phyloP scores from a whole-genome alignment of 2,329 filamentous ascomycete genomes.

The Epicoccum nigrum region DNA sequence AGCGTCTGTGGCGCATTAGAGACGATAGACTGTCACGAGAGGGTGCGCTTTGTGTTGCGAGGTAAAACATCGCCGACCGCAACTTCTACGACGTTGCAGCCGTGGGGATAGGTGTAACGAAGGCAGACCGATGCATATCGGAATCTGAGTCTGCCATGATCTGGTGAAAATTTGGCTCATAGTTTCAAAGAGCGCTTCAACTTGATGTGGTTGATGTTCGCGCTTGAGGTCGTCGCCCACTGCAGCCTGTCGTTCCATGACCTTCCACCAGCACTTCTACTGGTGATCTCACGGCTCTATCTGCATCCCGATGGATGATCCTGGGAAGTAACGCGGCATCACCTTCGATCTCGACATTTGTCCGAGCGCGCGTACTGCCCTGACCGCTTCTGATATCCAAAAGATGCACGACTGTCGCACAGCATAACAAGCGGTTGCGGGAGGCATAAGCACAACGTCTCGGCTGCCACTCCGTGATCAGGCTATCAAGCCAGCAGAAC shows the following conservation, averaged over 20 bases:
- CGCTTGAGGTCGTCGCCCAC: slow-evolving; percentile 12
- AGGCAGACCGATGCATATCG: background rate
- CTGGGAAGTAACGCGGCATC: slow-evolving; percentile 2
- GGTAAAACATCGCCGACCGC: slow-evolving; percentile 11
- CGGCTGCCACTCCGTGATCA: background rate
- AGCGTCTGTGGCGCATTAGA: too few relatives aligned
- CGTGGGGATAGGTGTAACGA: background rate
- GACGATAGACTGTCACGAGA: background rate
- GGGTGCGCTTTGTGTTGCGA: background rate
- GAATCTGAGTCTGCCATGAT: background rate
- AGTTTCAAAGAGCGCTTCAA: background rate
- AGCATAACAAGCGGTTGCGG: slow-evolving; percentile 8
- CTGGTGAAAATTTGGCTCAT: background rate
- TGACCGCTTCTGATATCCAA: slow-evolving; percentile 9
- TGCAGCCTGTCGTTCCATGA: slow-evolving; percentile 3
- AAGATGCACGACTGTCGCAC: slow-evolving; percentile 8
- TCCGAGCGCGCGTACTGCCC: slow-evolving; percentile 13
- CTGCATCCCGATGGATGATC: slow-evolving; percentile 15
- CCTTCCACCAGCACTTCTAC: background rate
- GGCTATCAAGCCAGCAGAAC: background rate
- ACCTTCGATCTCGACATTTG: slow-evolving; percentile 2
- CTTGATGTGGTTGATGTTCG: slow-evolving; percentile 9
- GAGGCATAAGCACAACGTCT: slow-evolving; percentile 3
- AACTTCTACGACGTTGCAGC: background rate
- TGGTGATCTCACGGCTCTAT: too few relatives aligned